These are phyloP conservation scores for Neurospora sp. DNA, from an alignment of 495 filamentous ascomycete genomes.

Conservation along the genomic window DNA sequence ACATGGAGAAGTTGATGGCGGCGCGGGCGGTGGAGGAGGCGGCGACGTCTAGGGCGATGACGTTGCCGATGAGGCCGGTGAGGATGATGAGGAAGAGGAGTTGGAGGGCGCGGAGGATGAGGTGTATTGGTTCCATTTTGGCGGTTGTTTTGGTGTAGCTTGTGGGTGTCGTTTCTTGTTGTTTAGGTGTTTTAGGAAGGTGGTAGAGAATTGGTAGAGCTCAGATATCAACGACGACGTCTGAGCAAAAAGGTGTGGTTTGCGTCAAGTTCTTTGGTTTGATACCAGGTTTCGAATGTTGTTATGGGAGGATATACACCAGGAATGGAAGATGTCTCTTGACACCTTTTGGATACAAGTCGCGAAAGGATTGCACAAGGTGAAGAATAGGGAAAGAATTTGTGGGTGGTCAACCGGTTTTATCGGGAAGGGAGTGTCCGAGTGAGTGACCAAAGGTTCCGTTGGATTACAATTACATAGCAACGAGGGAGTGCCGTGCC, in stretches of 20 bases:
- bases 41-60: constrained; percentile 33
- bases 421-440: neutral
- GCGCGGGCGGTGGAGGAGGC: constrained; percentile 26
- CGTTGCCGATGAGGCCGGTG: constrained; percentile 40
- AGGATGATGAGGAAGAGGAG: constrained; percentile 34
- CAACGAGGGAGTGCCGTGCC: neutral
- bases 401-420: neutral
- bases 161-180: neutral
- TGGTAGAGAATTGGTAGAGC: neutral
- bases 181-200: neutral
- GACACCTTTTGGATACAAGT: neutral
- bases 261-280: neutral
- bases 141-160: neutral
- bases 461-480: neutral
- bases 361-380: neutral
- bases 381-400: neutral
- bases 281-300: neutral
- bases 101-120: constrained; percentile 29
- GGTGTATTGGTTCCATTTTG: constrained; percentile 30
- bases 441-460: neutral
- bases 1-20: constrained; percentile 42
- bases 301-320: neutral
- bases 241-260: neutral
- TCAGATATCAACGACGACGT: neutral
- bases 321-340: neutral